Conservation (phyloP, 2,329 filamentous ascomycete species). For the Bipolaris zeicola region DNA sequence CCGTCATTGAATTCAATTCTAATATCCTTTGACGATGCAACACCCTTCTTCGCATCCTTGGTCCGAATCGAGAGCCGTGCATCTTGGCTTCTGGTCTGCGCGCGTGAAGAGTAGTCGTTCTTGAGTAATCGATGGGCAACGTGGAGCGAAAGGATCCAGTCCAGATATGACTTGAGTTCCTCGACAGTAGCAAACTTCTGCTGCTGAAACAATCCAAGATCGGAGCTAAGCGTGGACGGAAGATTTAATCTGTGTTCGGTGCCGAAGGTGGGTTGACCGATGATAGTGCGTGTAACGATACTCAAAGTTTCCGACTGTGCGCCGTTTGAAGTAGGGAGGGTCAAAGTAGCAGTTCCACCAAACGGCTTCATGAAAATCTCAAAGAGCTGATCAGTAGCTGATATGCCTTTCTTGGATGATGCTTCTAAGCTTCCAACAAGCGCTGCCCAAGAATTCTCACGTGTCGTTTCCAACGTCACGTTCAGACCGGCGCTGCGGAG, state of each 20-base stretch:
- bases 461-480: slow-evolving; percentile 31
- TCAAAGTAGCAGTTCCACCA: slow-evolving; percentile 36
- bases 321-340: slow-evolving; percentile 30
- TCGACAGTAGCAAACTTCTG: slow-evolving; percentile 37
- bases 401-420: slow-evolving; percentile 32
- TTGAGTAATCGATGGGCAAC: slow-evolving; percentile 38
- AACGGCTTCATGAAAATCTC: slow-evolving; percentile 37
- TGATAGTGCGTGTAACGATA: slow-evolving; percentile 39
- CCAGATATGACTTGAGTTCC: slow-evolving; percentile 40
- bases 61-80: slow-evolving; percentile 31
- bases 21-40: slow-evolving; percentile 27
- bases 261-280: slow-evolving; percentile 44
- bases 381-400: slow-evolving; percentile 41
- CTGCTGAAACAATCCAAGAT: slow-evolving; percentile 37
- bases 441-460: slow-evolving; percentile 36
- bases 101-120: slow-evolving; percentile 28
- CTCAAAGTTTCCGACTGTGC: slow-evolving; percentile 29
- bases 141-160: slow-evolving; percentile 42
- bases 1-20: slow-evolving; percentile 27
- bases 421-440: slow-evolving; percentile 38
- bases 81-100: slow-evolving; percentile 26
- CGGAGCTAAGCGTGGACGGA: slow-evolving; percentile 33
- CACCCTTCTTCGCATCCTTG: slow-evolving; percentile 28
- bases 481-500: slow-evolving; percentile 39
- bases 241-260: slow-evolving; percentile 43